phyloP scores from a whole-genome alignment of 306 rosid species.

The Inga laurina region DNA sequence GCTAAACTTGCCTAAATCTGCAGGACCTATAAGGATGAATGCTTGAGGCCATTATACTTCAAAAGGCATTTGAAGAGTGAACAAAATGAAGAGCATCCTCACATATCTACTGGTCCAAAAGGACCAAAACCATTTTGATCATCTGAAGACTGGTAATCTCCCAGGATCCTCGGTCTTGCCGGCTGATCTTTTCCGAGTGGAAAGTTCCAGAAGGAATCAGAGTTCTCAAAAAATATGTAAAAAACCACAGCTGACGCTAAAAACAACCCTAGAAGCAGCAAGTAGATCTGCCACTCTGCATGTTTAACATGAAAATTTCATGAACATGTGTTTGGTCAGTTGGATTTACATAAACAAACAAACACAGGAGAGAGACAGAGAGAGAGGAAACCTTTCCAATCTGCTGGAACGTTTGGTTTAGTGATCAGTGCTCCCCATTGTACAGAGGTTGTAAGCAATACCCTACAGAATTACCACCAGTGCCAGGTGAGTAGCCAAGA shows the following conservation, averaged over 20 bases:
- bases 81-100: slow-evolving; percentile 29
- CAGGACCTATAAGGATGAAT: slow-evolving; percentile 26
- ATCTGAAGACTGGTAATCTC: slow-evolving; percentile 59
- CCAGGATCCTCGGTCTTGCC: slow-evolving; percentile 47
- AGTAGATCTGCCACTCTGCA: slow-evolving; percentile 99
- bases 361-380: slow-evolving; percentile 11
- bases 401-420: slow-evolving; percentile 85
- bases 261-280: slow-evolving; percentile 74
- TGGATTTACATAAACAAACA: neutral
- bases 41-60: slow-evolving; percentile 22
- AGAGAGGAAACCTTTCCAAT: slow-evolving; percentile 89
- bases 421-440: slow-evolving; percentile 93
- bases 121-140: slow-evolving; percentile 45
- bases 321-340: neutral
- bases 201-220: slow-evolving; percentile 90
- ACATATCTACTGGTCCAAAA: slow-evolving; percentile 77
- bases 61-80: slow-evolving; percentile 3
- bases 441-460: slow-evolving; percentile 70
- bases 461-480: slow-evolving; percentile 48
- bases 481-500: slow-evolving; percentile 27
- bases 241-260: slow-evolving; percentile 72
- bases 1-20: slow-evolving; percentile 25
- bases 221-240: slow-evolving; percentile 82
- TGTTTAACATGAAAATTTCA: slow-evolving; percentile 29
- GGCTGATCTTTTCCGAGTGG: slow-evolving; percentile 71